A percentile compares a stretch with the other conserved stretches of the same genome.
These are phyloP conservation scores for Peronospora belbahrii DNA, from an alignment of 352 stramenopile species.

Conservation along the genomic window DNA sequence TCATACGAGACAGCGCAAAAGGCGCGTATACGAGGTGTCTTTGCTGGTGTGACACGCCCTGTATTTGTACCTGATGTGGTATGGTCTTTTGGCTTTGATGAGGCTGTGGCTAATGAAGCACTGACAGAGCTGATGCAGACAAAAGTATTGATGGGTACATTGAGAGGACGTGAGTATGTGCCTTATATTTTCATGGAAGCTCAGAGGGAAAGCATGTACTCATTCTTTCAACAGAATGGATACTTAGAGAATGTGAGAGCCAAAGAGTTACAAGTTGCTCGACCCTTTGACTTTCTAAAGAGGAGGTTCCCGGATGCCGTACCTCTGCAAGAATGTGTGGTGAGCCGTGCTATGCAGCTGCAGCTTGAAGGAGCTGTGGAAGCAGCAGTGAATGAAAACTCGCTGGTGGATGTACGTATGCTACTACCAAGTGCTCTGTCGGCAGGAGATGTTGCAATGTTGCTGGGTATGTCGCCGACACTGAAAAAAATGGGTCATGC, in stretches of 20 bases:
- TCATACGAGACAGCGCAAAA: constrained; percentile 62
- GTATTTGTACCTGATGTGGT: constrained; percentile 68
- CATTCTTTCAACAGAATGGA: constrained; percentile 83
- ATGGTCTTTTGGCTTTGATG: constrained; percentile 47
- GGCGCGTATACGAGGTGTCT: constrained; percentile 56
- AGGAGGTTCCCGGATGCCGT: constrained; percentile 62
- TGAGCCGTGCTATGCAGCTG: constrained; percentile 49
- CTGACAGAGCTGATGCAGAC: constrained; percentile 46
- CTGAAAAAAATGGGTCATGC: constrained; percentile 23
- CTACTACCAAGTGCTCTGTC: constrained; percentile 57
- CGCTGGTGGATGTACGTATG: constrained; percentile 47
- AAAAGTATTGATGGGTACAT: constrained; percentile 48
- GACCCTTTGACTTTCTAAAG: constrained; percentile 70
- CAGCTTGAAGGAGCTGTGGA: constrained; percentile 72
- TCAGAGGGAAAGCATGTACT: constrained; percentile 69
- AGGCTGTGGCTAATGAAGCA: constrained; percentile 52
- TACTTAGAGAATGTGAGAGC: constrained; percentile 62
- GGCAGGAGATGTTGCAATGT: constrained; percentile 31
- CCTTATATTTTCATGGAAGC: constrained; percentile 69
- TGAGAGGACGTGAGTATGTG: constrained; percentile 71
- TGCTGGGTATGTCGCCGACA: constrained; percentile 40
- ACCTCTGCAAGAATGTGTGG: constrained; percentile 51
- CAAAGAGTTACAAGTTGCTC: constrained; percentile 46
- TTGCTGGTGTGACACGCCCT: constrained; percentile 52
- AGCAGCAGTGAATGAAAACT: constrained; percentile 55